These are phyloP conservation scores for Colletotrichum orchidophilum DNA, from an alignment of 2,329 filamentous ascomycete genomes.

Conservation along the genomic window DNA sequence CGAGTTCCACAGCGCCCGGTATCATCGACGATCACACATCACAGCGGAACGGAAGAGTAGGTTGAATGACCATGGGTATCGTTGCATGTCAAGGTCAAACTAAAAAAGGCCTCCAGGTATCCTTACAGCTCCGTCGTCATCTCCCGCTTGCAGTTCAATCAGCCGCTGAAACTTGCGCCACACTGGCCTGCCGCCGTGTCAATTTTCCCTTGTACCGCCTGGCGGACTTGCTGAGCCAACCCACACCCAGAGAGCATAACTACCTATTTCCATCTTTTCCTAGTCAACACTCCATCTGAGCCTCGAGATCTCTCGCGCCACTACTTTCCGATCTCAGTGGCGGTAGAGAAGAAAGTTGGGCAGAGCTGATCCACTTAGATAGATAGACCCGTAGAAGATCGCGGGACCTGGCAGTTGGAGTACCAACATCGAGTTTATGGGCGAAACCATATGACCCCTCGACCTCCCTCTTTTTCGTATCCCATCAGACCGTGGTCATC, in stretches of 20 bases:
- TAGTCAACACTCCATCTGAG: background rate
- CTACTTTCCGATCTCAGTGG: background rate
- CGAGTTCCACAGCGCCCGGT: background rate
- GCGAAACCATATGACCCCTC: conserved; percentile 10
- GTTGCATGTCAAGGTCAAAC: conserved; percentile 35
- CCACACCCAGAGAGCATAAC: conserved; percentile 18
- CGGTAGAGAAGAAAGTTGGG: background rate
- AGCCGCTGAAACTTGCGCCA: conserved; percentile 20
- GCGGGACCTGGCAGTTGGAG: background rate
- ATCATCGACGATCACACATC: background rate
- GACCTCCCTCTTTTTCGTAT: conserved; percentile 28
- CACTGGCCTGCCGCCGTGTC: conserved; percentile 16
- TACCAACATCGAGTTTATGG: background rate
- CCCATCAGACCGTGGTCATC: conserved; percentile 4
- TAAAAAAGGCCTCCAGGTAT: conserved; percentile 15
- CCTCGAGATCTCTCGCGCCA: background rate
- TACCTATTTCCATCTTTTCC: background rate
- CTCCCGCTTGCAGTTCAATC: conserved; percentile 13
- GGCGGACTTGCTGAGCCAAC: conserved; percentile 14
- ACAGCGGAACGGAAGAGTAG: background rate
- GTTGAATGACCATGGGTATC: conserved; percentile 34
- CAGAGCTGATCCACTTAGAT: background rate
- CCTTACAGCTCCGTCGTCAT: conserved; percentile 13
- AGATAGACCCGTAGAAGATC: background rate
- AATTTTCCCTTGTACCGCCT: conserved; percentile 19